Evolutionary conservation across 768 basidiomycete genomes (phyloP).

Genomic region (Lactifluus subvellereus): DNA sequence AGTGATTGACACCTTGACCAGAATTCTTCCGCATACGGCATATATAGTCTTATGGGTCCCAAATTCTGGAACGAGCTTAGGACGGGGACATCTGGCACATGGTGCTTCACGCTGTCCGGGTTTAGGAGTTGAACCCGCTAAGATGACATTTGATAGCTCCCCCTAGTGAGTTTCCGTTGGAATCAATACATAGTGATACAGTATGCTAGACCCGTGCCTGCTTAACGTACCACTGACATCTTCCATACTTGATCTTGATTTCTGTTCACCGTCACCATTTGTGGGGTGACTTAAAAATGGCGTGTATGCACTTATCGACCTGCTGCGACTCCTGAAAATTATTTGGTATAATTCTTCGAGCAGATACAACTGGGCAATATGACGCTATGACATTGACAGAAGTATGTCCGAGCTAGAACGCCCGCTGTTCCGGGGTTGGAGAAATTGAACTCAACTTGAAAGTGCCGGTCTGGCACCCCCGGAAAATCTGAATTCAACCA

Average conservation of each 20-base stretch:
- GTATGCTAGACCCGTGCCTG: background rate
- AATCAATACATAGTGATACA: background rate
- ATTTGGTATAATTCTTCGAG: background rate
- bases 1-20: background rate
- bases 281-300: background rate
- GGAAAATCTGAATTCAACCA: too few species aligned
- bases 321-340: background rate
- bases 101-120: background rate
- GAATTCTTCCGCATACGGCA: background rate
- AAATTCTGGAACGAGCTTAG: slow-evolving; percentile 6
- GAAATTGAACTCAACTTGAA: too few species aligned
- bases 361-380: background rate
- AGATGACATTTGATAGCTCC: background rate
- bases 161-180: background rate
- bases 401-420: too few species aligned
- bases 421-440: too few species aligned
- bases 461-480: too few species aligned
- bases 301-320: background rate
- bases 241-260: background rate
- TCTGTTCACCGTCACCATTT: background rate
- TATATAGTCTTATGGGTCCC: background rate
- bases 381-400: background rate
- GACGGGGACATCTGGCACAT: background rate
- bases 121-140: background rate
- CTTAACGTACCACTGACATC: slow-evolving; percentile 3